phyloP scores from a whole-genome alignment of 177 flowering plant genomes.

The Vitis hybrid region DNA sequence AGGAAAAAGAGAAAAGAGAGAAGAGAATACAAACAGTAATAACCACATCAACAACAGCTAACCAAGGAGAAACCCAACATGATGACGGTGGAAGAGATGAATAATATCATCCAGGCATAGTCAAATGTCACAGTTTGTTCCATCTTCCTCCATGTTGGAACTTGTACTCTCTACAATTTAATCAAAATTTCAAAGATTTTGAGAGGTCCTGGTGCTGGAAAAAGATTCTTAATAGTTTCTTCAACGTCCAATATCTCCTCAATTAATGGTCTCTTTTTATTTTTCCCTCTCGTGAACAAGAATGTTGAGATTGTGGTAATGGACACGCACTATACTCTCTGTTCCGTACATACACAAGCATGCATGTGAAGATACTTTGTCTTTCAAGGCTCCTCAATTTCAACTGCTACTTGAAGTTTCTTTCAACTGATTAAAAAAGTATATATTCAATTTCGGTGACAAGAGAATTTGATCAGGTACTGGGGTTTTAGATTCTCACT shows the following conservation, averaged over 20 bases:
- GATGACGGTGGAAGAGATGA: constrained; percentile 1
- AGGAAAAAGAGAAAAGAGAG: not conserved
- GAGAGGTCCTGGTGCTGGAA: not conserved
- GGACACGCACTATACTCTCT: too few relatives aligned
- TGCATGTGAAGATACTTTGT: too few relatives aligned
- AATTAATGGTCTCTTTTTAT: not conserved
- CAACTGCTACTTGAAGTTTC: too few relatives aligned
- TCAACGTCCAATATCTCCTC: not conserved
- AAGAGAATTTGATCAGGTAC: too few relatives aligned
- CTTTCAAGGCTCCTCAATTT: too few relatives aligned
- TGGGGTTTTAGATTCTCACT: too few relatives aligned
- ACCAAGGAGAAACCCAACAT: not conserved
- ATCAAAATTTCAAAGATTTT: not conserved
- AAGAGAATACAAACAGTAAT: not conserved
- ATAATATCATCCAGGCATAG: constrained; percentile 2
- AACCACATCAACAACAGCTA: not conserved
- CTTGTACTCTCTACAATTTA: not conserved
- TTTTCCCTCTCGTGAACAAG: too few relatives aligned
- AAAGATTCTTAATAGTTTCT: not conserved
- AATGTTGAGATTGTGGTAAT: too few relatives aligned
- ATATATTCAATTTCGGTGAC: too few relatives aligned
- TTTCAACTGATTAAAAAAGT: too few relatives aligned
- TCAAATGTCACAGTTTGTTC: not conserved
- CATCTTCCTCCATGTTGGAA: not conserved
- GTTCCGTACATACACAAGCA: too few relatives aligned